Percentiles rank a stretch among this genome's conserved stretches.
phyloP scores from a whole-genome alignment of 176 grass and related monocot species.

The Musa schizocarpa region DNA sequence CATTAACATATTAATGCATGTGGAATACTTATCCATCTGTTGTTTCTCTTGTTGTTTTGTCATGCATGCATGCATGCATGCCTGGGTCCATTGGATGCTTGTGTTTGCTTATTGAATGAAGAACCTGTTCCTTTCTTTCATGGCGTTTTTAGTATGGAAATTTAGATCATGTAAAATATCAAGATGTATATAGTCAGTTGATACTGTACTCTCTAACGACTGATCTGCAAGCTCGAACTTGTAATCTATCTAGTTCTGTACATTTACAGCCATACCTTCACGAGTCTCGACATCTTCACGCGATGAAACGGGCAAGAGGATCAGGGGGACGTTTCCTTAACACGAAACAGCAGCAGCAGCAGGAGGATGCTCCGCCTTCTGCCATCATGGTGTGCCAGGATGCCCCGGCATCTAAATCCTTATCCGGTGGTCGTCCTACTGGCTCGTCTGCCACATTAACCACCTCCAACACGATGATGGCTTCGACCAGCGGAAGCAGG shows the following conservation, averaged over 20 bases:
- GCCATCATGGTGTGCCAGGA: neutral
- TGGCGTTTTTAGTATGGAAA: too few relatives aligned
- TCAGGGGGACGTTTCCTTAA: conserved; percentile 92
- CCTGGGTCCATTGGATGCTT: too few relatives aligned
- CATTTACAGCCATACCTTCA: conserved; percentile 59
- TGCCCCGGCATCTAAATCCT: neutral
- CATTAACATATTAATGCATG: too few relatives aligned
- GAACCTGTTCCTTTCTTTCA: too few relatives aligned
- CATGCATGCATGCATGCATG: too few relatives aligned
- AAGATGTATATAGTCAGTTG: too few relatives aligned
- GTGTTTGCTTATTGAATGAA: too few relatives aligned
- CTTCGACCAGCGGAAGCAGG: conserved; percentile 9
- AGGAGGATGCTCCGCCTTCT: conserved; percentile 26
- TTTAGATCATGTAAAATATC: too few relatives aligned
- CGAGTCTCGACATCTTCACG: conserved; percentile 81
- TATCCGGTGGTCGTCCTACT: neutral
- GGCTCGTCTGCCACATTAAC: neutral
- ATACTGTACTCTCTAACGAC: too few relatives aligned
- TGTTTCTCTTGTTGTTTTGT: too few relatives aligned
- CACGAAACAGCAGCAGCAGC: conserved; percentile 31
- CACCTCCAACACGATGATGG: neutral
- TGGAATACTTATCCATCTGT: too few relatives aligned
- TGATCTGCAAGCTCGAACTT: too few relatives aligned
- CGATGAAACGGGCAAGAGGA: conserved; percentile 88
- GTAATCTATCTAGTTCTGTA: neutral